Evolutionary conservation across 352 stramenopile genomes (phyloP).

Genomic region (Phytopythium helicoides): DNA sequence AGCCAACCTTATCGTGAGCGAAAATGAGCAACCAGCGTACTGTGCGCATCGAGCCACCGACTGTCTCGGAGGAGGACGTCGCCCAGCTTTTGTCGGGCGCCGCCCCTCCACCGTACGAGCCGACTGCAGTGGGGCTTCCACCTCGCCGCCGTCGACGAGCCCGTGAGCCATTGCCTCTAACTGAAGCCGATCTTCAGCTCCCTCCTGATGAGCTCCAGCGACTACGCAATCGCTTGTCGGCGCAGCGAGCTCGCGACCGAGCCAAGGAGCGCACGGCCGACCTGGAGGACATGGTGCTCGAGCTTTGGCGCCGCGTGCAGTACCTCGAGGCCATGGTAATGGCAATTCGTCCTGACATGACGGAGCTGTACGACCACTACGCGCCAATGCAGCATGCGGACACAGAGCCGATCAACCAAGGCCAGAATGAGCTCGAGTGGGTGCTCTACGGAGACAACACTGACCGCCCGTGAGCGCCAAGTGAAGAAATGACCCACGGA

Average conservation of each 20-base stretch:
- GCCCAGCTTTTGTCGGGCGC: slow-evolving; percentile 21
- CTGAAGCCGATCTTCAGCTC: slow-evolving; percentile 43
- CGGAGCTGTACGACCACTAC: slow-evolving; percentile 38
- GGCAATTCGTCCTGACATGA: slow-evolving; percentile 30
- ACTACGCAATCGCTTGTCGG: slow-evolving; percentile 68
- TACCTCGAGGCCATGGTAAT: slow-evolving; percentile 51
- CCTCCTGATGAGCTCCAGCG: slow-evolving; percentile 50
- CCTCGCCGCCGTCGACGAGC: slow-evolving; percentile 29
- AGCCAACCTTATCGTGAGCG: slow-evolving; percentile 5
- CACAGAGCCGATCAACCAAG: slow-evolving; percentile 1
- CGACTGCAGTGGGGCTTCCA: slow-evolving; percentile 19
- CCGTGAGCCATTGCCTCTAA: slow-evolving; percentile 44
- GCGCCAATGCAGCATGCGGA: slow-evolving; percentile 13
- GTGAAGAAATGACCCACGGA: neutral
- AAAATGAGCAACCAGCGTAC: slow-evolving; percentile 4
- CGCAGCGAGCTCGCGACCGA: slow-evolving; percentile 50
- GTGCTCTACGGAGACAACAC: slow-evolving; percentile 16
- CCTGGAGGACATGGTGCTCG: slow-evolving; percentile 51
- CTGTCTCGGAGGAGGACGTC: slow-evolving; percentile 6
- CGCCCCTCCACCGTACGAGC: slow-evolving; percentile 16
- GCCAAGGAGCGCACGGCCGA: slow-evolving; percentile 57
- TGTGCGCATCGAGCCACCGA: slow-evolving; percentile 4
- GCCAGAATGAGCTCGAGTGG: slow-evolving; percentile 22
- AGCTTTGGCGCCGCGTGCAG: slow-evolving; percentile 58
- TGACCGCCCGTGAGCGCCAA: neutral